Base-by-base conservation (phyloP, 306 rosid species). In the Quercus parvula region DNA sequence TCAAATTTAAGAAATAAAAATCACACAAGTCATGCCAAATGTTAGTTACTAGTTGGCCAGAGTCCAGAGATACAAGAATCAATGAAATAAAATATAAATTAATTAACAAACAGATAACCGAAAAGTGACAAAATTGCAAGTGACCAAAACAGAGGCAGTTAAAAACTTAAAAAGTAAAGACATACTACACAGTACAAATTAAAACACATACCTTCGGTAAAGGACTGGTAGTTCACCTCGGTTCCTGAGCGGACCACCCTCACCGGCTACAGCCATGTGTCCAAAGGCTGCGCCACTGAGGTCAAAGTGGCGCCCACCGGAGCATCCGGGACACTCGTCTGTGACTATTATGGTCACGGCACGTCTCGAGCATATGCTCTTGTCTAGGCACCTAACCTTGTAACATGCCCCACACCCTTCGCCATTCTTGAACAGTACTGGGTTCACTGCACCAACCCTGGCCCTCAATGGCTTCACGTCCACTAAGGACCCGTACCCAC, bases 271-370 rank as follows among this genome's bases (percentile, higher is more conserved):
- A 15, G 97, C 97, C 99, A 95, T 85, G 27, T 74, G 97, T 1
- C 98, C 99, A 59, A 92, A 95, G 31, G 95, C 97, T 0, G 98
- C 90, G 38, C 99, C 99, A 35, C 99, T 95, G 22, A 95, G 95
- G 85, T 92, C 99, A 58, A 95, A 95, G 56, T 95, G 99, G 72
- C 81, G 71, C 15, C 90, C 99, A 5, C 82, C 52, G 2, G 92
- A 74, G 75, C 57, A 63, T 1, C 98, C 97, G 0, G 99, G 99
- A 54, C 99, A 92, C 75, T 95, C 97, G 72, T 95, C 99, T 0
- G 95, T 92, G 24, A 92, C 86, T 13, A 92, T 91, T 56, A 94
- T 87, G 5, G 97, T 92, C 76, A 91, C 99, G 2, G 99, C 91
- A 25, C 99, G 87, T 59, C 88, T 82, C 1, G 97, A 70, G 72